Conservation (phyloP, 2,329 filamentous ascomycete species). For the Drechslerella stenobrocha region DNA sequence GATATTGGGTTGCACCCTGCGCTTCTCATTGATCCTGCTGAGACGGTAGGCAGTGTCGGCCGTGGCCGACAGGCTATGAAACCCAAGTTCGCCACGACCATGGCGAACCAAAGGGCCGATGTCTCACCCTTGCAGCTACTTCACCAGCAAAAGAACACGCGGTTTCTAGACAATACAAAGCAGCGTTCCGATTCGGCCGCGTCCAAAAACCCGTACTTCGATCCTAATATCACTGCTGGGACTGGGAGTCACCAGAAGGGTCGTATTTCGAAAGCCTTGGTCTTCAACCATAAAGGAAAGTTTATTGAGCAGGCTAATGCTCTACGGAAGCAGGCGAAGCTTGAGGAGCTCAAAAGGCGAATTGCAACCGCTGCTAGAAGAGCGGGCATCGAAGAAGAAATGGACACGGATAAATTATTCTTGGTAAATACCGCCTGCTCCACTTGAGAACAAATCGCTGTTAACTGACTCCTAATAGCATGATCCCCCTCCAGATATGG, state of each 20-base stretch:
- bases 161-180: slow-evolving; percentile 18
- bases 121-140: slow-evolving; percentile 52
- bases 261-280: slow-evolving; percentile 72
- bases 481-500: slow-evolving; percentile 79
- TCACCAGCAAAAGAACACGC: slow-evolving; percentile 20
- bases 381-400: slow-evolving; percentile 89
- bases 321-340: slow-evolving; percentile 77
- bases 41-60: slow-evolving; percentile 57
- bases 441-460: not conserved
- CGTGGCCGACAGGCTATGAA: slow-evolving; percentile 58
- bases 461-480: slow-evolving; percentile 37
- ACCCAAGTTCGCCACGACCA: slow-evolving; percentile 61
- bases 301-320: slow-evolving; percentile 94
- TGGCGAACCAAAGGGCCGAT: slow-evolving; percentile 62
- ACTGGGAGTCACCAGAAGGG: slow-evolving; percentile 65
- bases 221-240: slow-evolving; percentile 65
- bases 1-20: slow-evolving; percentile 78
- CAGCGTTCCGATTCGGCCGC: slow-evolving; percentile 53
- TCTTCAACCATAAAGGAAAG: slow-evolving; percentile 95
- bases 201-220: slow-evolving; percentile 77
- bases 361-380: slow-evolving; percentile 86
- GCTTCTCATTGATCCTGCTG: slow-evolving; percentile 62
- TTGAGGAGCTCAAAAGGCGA: slow-evolving; percentile 92
- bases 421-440: slow-evolving; percentile 60
- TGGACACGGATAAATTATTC: slow-evolving; percentile 86